phyloP scores from a whole-genome alignment of 1,284 basidiomycete genomes.

The Heliocybe sulcata region DNA sequence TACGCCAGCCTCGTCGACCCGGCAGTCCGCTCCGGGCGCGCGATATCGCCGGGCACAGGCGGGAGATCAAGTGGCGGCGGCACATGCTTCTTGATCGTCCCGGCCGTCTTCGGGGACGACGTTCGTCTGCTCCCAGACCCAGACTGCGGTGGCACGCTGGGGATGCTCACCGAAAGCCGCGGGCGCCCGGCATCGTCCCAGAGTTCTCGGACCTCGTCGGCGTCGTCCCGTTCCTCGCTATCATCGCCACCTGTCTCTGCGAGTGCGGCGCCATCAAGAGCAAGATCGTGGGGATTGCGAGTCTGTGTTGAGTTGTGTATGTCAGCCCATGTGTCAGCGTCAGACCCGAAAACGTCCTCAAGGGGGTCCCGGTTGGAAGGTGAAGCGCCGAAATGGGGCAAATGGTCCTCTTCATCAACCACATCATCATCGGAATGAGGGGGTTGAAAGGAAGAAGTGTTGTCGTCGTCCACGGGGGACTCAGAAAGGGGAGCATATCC shows the following conservation, averaged over 20 bases:
- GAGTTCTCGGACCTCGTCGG: constrained; percentile 31
- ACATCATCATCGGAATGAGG: background rate
- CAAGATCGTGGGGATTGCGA: constrained; percentile 40
- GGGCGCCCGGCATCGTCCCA: constrained; percentile 10
- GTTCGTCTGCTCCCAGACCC: background rate
- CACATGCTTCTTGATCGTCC: constrained; percentile 21
- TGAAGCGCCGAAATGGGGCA: constrained; percentile 13
- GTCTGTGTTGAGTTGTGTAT: constrained; percentile 29
- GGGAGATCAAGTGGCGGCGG: constrained; percentile 46
- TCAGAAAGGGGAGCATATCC: constrained; percentile 29
- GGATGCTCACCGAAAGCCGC: constrained; percentile 10
- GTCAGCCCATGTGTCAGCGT: constrained; percentile 55
- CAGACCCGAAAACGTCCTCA: constrained; percentile 45
- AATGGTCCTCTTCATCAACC: background rate
- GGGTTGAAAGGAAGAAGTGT: background rate
- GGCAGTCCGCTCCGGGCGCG: constrained; percentile 11
- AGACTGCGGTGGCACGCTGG: constrained; percentile 6
- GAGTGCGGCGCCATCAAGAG: constrained; percentile 43
- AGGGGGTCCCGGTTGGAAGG: constrained; percentile 31
- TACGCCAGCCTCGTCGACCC: constrained; percentile 24
- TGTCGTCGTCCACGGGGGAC: constrained; percentile 14
- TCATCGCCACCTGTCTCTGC: constrained; percentile 20
- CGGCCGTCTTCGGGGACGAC: constrained; percentile 5
- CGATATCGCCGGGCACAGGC: constrained; percentile 13
- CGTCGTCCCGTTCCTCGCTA: constrained; percentile 21